Evolutionary conservation across 345 rosid species (phyloP).

Genomic region (Boechera stricta): DNA sequence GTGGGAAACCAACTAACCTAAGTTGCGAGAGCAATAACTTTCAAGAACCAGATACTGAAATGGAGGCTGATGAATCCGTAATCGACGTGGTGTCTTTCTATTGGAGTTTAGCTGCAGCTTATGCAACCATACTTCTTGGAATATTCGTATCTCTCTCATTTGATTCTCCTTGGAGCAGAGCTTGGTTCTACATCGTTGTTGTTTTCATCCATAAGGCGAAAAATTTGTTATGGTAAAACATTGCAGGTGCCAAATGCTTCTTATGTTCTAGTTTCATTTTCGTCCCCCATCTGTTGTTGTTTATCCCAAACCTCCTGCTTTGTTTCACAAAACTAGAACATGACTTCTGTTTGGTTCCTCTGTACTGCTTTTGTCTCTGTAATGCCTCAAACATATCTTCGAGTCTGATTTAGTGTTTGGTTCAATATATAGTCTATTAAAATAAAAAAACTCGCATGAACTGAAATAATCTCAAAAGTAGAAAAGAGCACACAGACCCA

Average conservation of each 20-base stretch:
- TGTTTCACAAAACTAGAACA: neutral
- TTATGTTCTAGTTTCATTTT: neutral
- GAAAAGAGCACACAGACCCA: neutral
- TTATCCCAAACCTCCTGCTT: neutral
- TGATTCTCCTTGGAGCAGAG: constrained; percentile 35
- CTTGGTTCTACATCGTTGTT: neutral
- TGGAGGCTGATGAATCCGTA: neutral
- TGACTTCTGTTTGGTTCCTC: neutral
- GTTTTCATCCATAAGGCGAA: neutral
- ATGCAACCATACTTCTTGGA: constrained; percentile 21
- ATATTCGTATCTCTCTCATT: constrained; percentile 20
- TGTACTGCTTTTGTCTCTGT: constrained; percentile 13
- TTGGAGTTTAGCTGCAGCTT: constrained; percentile 4
- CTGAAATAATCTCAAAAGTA: neutral
- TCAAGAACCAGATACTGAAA: neutral
- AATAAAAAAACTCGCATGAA: no score
- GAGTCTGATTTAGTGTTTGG: no score
- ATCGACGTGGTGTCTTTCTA: constrained; percentile 20
- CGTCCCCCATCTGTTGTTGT: neutral
- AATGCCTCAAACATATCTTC: no score
- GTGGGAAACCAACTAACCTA: neutral
- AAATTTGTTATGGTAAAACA: neutral
- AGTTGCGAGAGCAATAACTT: neutral
- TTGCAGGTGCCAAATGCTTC: neutral
- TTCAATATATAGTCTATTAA: no score